A percentile compares a stretch with the other conserved stretches of the same genome.
phyloP scores from a whole-genome alignment of 2,329 filamentous ascomycete species.

The Hymenoscyphus infarciens region DNA sequence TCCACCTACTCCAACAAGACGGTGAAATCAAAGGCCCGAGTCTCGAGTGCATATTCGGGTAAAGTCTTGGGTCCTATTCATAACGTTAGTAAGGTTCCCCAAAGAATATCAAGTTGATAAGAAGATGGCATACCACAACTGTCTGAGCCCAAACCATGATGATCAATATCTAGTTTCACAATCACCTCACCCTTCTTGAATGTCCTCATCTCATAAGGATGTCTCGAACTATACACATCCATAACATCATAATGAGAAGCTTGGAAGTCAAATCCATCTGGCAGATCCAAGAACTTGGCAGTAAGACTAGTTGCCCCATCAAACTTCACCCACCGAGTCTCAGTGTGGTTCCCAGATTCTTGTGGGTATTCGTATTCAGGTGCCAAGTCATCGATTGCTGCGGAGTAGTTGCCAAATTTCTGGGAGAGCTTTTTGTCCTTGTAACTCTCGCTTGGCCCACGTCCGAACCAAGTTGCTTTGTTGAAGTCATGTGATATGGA shows the following conservation, averaged over 20 bases:
- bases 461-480: constrained; percentile 59
- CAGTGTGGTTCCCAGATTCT: constrained; percentile 62
- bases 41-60: constrained; percentile 44
- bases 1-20: constrained; percentile 28
- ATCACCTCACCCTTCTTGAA: constrained; percentile 45
- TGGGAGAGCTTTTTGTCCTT: constrained; percentile 62
- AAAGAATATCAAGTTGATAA: not conserved
- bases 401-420: constrained; percentile 50
- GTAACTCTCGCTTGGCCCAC: constrained; percentile 64
- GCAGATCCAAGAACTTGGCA: constrained; percentile 23
- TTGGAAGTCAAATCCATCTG: constrained; percentile 43
- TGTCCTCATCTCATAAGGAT: constrained; percentile 59
- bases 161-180: constrained; percentile 40
- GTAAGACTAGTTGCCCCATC: constrained; percentile 11
- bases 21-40: constrained; percentile 33
- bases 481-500: constrained; percentile 46
- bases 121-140: constrained; percentile 40
- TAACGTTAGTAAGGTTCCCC: not conserved
- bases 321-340: constrained; percentile 53
- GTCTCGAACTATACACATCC: constrained; percentile 54
- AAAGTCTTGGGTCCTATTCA: constrained; percentile 50
- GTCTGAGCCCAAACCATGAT: constrained; percentile 48
- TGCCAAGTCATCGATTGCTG: constrained; percentile 48
- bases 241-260: constrained; percentile 50
- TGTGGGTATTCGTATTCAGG: constrained; percentile 65